Conservation (phyloP, 192 early-diverging fungal genomes). For the Backusella australiensis region DNA sequence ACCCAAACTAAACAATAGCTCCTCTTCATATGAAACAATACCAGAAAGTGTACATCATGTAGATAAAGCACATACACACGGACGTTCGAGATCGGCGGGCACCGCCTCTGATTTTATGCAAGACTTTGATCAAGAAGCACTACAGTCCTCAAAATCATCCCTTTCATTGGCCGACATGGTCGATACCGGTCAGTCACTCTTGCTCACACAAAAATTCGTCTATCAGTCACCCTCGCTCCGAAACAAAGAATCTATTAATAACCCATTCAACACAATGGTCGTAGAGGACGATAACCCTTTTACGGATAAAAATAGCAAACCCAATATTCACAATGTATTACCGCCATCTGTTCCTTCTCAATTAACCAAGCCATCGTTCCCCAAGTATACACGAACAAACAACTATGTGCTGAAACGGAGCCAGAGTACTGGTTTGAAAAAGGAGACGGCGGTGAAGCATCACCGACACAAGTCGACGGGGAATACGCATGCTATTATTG, state of each 20-base stretch:
- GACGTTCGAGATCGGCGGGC: slow-evolving; percentile 4
- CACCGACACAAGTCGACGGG: slow-evolving; percentile 3
- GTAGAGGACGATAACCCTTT: background rate
- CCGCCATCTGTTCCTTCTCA: slow-evolving; percentile 19
- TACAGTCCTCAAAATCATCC: background rate
- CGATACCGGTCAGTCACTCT: slow-evolving; percentile 15
- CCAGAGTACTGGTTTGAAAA: slow-evolving; percentile 1
- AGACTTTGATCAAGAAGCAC: background rate
- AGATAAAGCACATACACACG: slow-evolving; percentile 6
- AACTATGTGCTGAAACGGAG: background rate
- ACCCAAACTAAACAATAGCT: background rate
- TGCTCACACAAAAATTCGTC: slow-evolving; percentile 26
- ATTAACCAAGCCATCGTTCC: slow-evolving; percentile 12
- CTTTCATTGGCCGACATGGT: background rate
- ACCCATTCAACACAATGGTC: slow-evolving; percentile 8
- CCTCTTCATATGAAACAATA: background rate
- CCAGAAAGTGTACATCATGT: background rate
- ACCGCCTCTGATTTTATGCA: slow-evolving; percentile 2
- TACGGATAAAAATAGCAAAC: slow-evolving; percentile 4
- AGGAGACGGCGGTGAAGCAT: background rate
- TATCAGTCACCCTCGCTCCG: slow-evolving; percentile 6
- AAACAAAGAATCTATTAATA: background rate
- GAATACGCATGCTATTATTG: background rate
- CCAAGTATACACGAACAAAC: slow-evolving; percentile 1
- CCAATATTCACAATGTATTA: background rate